Conservation (phyloP, 1,284 basidiomycete species). For the Termitomyces sp. region DNA sequence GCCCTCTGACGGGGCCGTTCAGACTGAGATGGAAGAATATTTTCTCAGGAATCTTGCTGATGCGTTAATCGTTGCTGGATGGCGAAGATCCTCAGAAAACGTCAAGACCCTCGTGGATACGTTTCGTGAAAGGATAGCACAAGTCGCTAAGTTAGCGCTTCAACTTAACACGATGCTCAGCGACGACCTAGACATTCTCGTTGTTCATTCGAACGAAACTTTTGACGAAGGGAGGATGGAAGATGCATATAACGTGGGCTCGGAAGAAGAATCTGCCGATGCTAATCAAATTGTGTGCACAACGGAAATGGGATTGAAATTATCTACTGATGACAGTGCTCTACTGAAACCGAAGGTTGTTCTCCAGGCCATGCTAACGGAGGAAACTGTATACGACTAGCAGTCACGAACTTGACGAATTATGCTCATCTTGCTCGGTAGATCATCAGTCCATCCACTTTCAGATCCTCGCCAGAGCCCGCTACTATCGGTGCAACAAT, state of each 20-base stretch:
- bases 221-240: not conserved
- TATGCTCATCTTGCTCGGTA: not conserved
- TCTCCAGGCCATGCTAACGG: not conserved
- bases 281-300: not conserved
- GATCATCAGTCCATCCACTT: too few species aligned
- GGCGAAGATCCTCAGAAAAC: not conserved
- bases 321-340: not conserved
- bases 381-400: not conserved
- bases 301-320: not conserved
- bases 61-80: not conserved
- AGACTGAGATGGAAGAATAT: constrained; percentile 15
- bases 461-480: too few species aligned
- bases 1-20: constrained; percentile 8
- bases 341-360: not conserved
- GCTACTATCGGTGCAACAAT: not conserved
- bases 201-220: not conserved
- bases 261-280: not conserved
- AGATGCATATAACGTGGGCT: not conserved
- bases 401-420: not conserved
- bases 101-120: not conserved
- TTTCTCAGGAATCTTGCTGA: not conserved
- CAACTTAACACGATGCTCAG: not conserved
- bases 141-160: not conserved
- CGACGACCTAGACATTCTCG: not conserved
- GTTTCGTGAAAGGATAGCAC: not conserved